Conservation (phyloP, 768 basidiomycete genomes). For the Tulasnella sp. region DNA sequence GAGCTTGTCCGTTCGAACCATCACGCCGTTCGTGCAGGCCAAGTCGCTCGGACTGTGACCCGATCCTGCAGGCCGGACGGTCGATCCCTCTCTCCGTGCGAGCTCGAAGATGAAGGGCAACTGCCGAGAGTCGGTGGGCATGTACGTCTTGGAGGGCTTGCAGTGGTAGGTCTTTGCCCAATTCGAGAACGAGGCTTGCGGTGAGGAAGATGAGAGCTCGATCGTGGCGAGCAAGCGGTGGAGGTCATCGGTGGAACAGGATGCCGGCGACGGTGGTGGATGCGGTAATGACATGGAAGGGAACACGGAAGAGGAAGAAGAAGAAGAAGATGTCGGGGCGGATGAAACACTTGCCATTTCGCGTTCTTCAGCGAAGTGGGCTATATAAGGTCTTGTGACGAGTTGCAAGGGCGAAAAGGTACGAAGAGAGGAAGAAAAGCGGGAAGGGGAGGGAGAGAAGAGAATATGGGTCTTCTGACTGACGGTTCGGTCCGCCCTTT, state of each 20-base stretch:
- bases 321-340: neutral
- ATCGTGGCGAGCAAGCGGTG: slow-evolving; percentile 60
- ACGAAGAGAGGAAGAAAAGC: neutral
- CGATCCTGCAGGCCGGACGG: slow-evolving; percentile 80
- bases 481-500: neutral
- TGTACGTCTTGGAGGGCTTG: slow-evolving; percentile 69
- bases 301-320: neutral
- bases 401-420: neutral
- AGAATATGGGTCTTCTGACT: neutral
- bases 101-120: slow-evolving; percentile 79
- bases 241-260: slow-evolving; percentile 46
- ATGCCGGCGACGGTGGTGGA: slow-evolving; percentile 11
- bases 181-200: slow-evolving; percentile 65
- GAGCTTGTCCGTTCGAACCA: slow-evolving; percentile 78
- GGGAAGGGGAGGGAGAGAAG: neutral
- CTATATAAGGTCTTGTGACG: neutral
- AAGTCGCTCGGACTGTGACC: slow-evolving; percentile 95
- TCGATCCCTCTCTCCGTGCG: slow-evolving; percentile 69
- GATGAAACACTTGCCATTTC: neutral
- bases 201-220: slow-evolving; percentile 51
- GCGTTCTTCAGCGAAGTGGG: neutral
- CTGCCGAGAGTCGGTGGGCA: slow-evolving; percentile 69
- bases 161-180: slow-evolving; percentile 86
- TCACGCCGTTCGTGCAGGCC: slow-evolving; percentile 84
- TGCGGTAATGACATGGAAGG: neutral